These are phyloP conservation scores for Phytophthora pluvialis DNA, from an alignment of 352 stramenopile species.

Conservation along the genomic window DNA sequence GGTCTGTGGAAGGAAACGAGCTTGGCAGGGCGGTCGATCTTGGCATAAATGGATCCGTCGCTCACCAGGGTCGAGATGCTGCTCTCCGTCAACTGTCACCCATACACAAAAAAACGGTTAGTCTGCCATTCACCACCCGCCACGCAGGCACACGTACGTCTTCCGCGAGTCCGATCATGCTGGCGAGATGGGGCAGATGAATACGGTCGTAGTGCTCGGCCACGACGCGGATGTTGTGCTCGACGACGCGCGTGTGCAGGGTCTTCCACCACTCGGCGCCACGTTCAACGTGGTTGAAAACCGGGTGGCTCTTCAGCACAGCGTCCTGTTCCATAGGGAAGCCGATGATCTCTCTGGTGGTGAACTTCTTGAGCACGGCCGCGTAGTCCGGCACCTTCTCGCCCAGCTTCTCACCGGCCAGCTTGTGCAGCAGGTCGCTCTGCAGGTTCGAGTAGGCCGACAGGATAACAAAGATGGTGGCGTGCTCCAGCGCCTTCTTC, in stretches of 20 bases:
- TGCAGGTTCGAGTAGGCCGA: slow-evolving; percentile 83
- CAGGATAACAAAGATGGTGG: slow-evolving; percentile 78
- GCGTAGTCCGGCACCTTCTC: slow-evolving; percentile 73
- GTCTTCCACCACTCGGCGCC: slow-evolving; percentile 86
- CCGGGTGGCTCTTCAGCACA: slow-evolving; percentile 80
- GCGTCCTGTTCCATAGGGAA: slow-evolving; percentile 93
- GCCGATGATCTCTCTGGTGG: slow-evolving; percentile 97
- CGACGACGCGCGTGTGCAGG: slow-evolving; percentile 94
- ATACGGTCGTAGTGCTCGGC: slow-evolving; percentile 97
- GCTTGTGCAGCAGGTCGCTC: slow-evolving; percentile 74
- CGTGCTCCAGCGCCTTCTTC: slow-evolving; percentile 77
- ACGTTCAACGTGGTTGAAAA: slow-evolving; percentile 82
- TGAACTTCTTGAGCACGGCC: slow-evolving; percentile 88
- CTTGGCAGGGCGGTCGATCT: slow-evolving; percentile 98
- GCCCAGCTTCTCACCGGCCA: slow-evolving; percentile 65
- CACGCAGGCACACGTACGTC: slow-evolving; percentile 55
- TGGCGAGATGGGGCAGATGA: slow-evolving; percentile 90
- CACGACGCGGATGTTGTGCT: slow-evolving; percentile 98
- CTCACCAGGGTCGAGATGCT: slow-evolving; percentile 93
- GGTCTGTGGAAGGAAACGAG: slow-evolving; percentile 94
- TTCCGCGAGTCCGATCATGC: slow-evolving; percentile 93
- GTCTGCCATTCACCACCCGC: background rate
- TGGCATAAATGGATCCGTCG: slow-evolving; percentile 94
- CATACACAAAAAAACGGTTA: slow-evolving; percentile 19
- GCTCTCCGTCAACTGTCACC: slow-evolving; percentile 64